Evolutionary conservation across 1,284 basidiomycete genomes (phyloP).

Genomic region (Ceraceosorus guamensis): DNA sequence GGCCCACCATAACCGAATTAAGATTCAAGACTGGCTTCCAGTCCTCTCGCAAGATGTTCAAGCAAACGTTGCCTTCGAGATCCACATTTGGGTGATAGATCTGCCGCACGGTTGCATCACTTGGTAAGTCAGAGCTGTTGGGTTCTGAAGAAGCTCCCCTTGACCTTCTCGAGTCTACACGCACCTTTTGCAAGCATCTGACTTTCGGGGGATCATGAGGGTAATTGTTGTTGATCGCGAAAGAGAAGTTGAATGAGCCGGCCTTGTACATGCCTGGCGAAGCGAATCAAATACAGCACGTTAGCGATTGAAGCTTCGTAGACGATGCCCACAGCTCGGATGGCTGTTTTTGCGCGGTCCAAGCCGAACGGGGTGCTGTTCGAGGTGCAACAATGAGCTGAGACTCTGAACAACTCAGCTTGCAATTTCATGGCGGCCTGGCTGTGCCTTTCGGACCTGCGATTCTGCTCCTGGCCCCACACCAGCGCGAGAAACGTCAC

Average conservation of each 20-base stretch:
- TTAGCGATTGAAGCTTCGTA: too few species aligned
- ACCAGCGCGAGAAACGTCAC: too few species aligned
- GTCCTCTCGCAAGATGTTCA: conserved; percentile 94
- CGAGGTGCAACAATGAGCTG: conserved; percentile 6
- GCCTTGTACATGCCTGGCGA: conserved; percentile 99
- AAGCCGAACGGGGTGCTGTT: too few species aligned
- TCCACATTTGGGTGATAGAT: conserved; percentile 99
- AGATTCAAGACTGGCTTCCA: conserved; percentile 99
- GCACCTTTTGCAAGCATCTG: conserved; percentile 86
- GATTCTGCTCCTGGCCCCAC: too few species aligned
- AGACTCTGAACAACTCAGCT: too few species aligned
- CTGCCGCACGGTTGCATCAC: conserved; percentile 51
- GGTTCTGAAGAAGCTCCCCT: too few species aligned
- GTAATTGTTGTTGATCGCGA: conserved; percentile 94
- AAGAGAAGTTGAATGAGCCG: conserved; percentile 85
- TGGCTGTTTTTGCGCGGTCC: too few species aligned
- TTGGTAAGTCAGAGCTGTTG: too few species aligned
- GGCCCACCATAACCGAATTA: conserved; percentile 91
- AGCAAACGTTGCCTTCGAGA: conserved; percentile 79
- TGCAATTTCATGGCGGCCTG: too few species aligned
- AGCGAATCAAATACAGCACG: too few species aligned
- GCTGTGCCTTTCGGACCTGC: too few species aligned
- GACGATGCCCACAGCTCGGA: too few species aligned
- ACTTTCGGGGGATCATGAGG: conserved; percentile 99
- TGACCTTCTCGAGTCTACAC: conserved; percentile 29